Base-by-base conservation (phyloP, 2,329 filamentous ascomycete genomes). In the Penicillium sp. region DNA sequence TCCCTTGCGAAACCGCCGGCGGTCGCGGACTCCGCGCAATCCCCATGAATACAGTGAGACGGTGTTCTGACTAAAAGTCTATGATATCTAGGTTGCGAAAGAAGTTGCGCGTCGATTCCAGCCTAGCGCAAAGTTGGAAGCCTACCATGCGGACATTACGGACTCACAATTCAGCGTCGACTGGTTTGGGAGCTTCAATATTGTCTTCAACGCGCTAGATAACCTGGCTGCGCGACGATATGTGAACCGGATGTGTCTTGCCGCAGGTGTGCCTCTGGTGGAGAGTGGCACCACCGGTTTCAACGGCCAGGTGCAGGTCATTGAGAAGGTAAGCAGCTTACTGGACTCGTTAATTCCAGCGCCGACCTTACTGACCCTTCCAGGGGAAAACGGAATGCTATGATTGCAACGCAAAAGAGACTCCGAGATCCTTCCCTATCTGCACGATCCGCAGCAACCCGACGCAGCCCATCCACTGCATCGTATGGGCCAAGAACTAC, bases 401-500 rank as follows among this genome's bases (percentile, higher is more conserved):
- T 71, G 94, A 99, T 68, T 99, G 94, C 76, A 88, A 85, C 13
- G 82, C 85, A 2, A 99, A 99, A 72, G 88, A 92, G 54, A 85
- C 88, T 1, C 92, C 92, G 5, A 97, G 96, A 70, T 88, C 88
- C 1, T 97, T 95, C 66, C 92, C 94, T 1, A 92, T 97, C 38
- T 99, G 94, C 76, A 99, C 94, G 1, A 97, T 99, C 63, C 85
- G 94, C 69, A 96, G 90, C 70, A 99, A 92, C 0, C 94, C 94
- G 0, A 95, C 89, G 59, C 92, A 97, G 65, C 90, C 92, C 0
- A 97, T 99, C 39, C 94, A 99, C 74, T 97, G 94, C 75, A 99
- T 99, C 55, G 92, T 99, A 2, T 99, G 94, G 94, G 92, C 84
- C 18, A 99, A 97, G 75, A 96, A 91, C 69, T 99, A 97, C 70